phyloP scores from a whole-genome alignment of 2,329 filamentous ascomycete genomes.

The Xylaria sp. region DNA sequence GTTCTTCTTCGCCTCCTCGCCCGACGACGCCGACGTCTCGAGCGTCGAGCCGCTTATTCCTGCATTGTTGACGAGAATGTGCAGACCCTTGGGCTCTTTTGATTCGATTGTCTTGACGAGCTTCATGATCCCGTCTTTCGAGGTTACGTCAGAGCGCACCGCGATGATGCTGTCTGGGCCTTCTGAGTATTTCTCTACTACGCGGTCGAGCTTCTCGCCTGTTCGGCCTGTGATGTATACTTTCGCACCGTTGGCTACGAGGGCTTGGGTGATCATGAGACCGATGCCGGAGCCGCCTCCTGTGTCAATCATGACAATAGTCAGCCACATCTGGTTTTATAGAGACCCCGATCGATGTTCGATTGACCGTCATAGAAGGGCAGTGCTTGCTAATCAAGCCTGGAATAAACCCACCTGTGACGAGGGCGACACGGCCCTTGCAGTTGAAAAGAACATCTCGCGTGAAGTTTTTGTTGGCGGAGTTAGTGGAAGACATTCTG shows the following conservation, averaged over 20 bases:
- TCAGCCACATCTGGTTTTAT: background rate
- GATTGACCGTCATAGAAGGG: background rate
- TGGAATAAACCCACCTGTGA: slow-evolving; percentile 53
- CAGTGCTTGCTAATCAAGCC: background rate
- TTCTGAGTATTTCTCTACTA: slow-evolving; percentile 67
- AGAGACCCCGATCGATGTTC: background rate
- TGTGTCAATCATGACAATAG: slow-evolving; percentile 30
- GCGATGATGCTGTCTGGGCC: slow-evolving; percentile 67
- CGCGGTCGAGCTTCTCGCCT: slow-evolving; percentile 69
- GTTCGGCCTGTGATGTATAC: slow-evolving; percentile 78
- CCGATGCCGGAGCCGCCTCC: slow-evolving; percentile 72
- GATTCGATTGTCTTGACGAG: slow-evolving; percentile 68
- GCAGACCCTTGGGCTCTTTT: slow-evolving; percentile 64
- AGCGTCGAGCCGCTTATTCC: slow-evolving; percentile 68
- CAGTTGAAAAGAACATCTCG: slow-evolving; percentile 56
- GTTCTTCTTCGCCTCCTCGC: slow-evolving; percentile 64
- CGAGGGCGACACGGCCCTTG: slow-evolving; percentile 57
- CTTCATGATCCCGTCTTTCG: slow-evolving; percentile 67
- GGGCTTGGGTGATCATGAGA: slow-evolving; percentile 75
- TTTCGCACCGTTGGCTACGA: slow-evolving; percentile 73
- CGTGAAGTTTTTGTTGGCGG: slow-evolving; percentile 49
- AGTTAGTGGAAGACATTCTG: slow-evolving; percentile 45
- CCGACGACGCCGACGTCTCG: slow-evolving; percentile 65
- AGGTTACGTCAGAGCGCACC: slow-evolving; percentile 71
- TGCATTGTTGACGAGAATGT: slow-evolving; percentile 76